A percentile compares a stretch with the other conserved stretches of the same genome.
These are phyloP conservation scores for Alternaria postmessia DNA, from an alignment of 2,329 filamentous ascomycete genomes.

Conservation along the genomic window DNA sequence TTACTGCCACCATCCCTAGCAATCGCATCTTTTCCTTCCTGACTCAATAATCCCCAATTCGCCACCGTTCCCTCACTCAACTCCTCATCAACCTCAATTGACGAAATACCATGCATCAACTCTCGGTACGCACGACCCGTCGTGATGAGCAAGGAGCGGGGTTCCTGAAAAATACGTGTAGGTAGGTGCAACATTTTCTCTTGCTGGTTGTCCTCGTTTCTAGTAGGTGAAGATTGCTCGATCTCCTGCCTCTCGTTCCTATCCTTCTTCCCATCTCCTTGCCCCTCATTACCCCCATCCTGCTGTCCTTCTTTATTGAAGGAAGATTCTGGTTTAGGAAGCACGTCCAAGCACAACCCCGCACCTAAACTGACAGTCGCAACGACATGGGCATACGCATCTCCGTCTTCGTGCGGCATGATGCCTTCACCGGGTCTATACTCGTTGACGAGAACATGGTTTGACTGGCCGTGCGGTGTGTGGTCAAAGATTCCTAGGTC, in stretches of 20 bases:
- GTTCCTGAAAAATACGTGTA: conserved; percentile 78
- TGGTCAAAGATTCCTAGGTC: conserved; percentile 61
- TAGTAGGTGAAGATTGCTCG: neutral
- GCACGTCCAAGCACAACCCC: conserved; percentile 79
- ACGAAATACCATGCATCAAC: conserved; percentile 77
- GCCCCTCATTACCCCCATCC: conserved; percentile 49
- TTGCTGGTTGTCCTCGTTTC: neutral
- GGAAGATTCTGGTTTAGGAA: conserved; percentile 48
- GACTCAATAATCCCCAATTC: conserved; percentile 75
- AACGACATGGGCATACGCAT: conserved; percentile 85
- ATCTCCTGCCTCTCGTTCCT: neutral
- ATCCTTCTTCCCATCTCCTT: neutral
- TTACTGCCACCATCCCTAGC: conserved; percentile 61
- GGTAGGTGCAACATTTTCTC: conserved; percentile 29
- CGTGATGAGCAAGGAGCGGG: conserved; percentile 79
- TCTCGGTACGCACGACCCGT: conserved; percentile 72
- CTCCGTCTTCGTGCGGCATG: conserved; percentile 94
- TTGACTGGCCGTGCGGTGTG: conserved; percentile 79
- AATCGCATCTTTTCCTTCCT: conserved; percentile 47
- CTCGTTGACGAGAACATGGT: conserved; percentile 94
- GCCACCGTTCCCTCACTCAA: conserved; percentile 66
- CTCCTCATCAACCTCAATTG: conserved; percentile 69
- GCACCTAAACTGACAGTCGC: conserved; percentile 88
- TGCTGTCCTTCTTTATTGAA: conserved; percentile 44
- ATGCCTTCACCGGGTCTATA: conserved; percentile 91